Percentiles rank a stretch among this genome's conserved stretches.
These are phyloP conservation scores for Pilasporangium apinafurcum DNA, from an alignment of 352 stramenopile species.

Conservation along the genomic window DNA sequence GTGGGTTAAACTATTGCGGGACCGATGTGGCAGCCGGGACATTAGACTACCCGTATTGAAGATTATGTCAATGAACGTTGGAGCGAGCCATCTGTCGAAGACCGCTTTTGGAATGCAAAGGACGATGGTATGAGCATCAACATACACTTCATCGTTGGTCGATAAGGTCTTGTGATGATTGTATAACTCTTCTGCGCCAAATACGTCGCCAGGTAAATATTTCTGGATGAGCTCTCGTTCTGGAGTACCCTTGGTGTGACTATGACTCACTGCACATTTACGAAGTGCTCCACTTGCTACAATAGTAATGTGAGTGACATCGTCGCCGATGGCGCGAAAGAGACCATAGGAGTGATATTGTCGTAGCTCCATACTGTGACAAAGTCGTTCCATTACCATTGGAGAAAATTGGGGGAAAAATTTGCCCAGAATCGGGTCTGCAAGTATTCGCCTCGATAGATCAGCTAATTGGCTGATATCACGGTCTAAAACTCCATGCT, in stretches of 20 bases:
- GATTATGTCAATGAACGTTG: conserved; percentile 21
- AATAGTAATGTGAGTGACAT: conserved; percentile 20
- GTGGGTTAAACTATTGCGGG: too few relatives aligned
- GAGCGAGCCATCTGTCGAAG: conserved; percentile 40
- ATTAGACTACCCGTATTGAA: conserved; percentile 34
- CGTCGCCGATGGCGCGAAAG: conserved; percentile 12
- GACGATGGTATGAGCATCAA: conserved; percentile 25
- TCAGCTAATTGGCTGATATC: conserved; percentile 1
- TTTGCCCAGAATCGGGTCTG: conserved; percentile 22
- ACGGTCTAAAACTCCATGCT: not conserved
- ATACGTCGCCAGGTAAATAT: conserved; percentile 23
- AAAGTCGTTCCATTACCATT: conserved; percentile 42
- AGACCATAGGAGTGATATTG: conserved; percentile 9
- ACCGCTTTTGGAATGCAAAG: conserved; percentile 21
- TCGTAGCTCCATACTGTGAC: conserved; percentile 30
- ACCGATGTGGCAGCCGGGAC: too few relatives aligned
- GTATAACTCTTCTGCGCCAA: conserved; percentile 23
- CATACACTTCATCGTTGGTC: conserved; percentile 15
- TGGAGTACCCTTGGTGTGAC: not conserved
- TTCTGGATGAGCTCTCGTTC: not conserved
- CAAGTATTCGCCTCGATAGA: conserved; percentile 15
- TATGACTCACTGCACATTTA: not conserved
- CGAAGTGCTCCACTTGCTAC: conserved; percentile 25
- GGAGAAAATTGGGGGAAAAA: conserved; percentile 53
- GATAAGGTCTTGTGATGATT: not conserved